Percentiles rank a stretch among this genome's conserved stretches.
Evolutionary conservation across 2,329 filamentous ascomycete species (phyloP).

Genomic region (Aspergillus persii): DNA sequence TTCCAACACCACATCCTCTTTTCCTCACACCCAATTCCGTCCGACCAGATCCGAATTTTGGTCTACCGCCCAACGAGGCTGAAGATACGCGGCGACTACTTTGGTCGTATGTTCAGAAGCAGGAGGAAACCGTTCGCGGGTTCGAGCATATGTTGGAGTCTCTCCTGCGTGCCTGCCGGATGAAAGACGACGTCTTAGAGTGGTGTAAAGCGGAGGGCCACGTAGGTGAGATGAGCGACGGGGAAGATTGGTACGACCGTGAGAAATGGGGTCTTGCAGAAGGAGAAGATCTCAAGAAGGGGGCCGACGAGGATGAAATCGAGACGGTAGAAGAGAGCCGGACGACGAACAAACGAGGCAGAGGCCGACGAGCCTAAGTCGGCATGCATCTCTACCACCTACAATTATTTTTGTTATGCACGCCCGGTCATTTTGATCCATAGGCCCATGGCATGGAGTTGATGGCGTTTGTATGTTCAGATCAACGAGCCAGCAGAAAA

Average conservation of each 20-base stretch:
- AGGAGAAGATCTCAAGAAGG: slow-evolving; percentile 58
- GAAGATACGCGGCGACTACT: slow-evolving; percentile 62
- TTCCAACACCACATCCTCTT: slow-evolving; percentile 53
- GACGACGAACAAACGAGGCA: slow-evolving; percentile 39
- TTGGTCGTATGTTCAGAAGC: slow-evolving; percentile 63
- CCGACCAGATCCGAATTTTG: slow-evolving; percentile 54
- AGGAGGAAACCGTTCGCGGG: slow-evolving; percentile 61
- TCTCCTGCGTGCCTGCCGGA: slow-evolving; percentile 58
- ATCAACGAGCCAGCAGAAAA: no score
- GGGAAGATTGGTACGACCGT: slow-evolving; percentile 66
- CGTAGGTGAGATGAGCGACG: slow-evolving; percentile 64
- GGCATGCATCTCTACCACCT: not conserved
- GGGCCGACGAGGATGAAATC: slow-evolving; percentile 60
- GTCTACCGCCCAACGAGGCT: slow-evolving; percentile 57
- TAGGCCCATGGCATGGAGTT: slow-evolving; percentile 33
- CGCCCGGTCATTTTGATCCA: slow-evolving; percentile 3
- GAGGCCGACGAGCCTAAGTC: slow-evolving; percentile 35
- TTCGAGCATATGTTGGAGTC: slow-evolving; percentile 55
- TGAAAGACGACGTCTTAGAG: slow-evolving; percentile 58
- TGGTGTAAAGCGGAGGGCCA: slow-evolving; percentile 64
- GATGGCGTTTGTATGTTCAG: slow-evolving; percentile 19
- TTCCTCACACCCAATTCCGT: slow-evolving; percentile 54
- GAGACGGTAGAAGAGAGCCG: slow-evolving; percentile 47
- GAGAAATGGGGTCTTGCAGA: slow-evolving; percentile 58
- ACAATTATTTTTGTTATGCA: slow-evolving; percentile 1